Percentiles rank a stretch among this genome's conserved stretches.
Conservation (phyloP, 768 basidiomycete genomes). For the Daedalea quercina region DNA sequence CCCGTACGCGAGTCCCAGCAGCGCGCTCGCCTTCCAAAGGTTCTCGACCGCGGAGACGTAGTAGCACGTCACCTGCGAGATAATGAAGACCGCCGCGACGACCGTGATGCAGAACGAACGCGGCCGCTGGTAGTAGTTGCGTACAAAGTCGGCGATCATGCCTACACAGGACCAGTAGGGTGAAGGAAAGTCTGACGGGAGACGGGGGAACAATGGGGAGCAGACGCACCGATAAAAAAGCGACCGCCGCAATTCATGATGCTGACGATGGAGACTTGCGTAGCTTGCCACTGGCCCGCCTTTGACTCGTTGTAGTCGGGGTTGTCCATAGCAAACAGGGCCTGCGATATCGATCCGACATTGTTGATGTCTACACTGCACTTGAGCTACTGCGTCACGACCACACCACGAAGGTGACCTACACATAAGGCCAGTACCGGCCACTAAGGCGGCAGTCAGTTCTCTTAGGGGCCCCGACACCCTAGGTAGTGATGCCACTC, state of each 20-base stretch:
- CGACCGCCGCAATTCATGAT: constrained; percentile 78
- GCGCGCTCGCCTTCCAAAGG: constrained; percentile 57
- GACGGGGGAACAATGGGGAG: not conserved
- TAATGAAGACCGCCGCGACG: constrained; percentile 59
- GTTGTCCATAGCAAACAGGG: constrained; percentile 53
- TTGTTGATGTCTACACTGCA: constrained; percentile 67
- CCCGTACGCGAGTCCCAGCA: constrained; percentile 68
- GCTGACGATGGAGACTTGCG: constrained; percentile 80
- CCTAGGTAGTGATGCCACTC: constrained; percentile 28
- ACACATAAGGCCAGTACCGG: constrained; percentile 77
- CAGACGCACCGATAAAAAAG: constrained; percentile 56
- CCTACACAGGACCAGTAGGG: too few species aligned
- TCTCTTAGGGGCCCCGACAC: too few species aligned
- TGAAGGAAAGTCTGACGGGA: not conserved
- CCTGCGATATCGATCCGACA: constrained; percentile 73
- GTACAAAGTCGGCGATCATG: constrained; percentile 58
- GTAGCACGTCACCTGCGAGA: constrained; percentile 62
- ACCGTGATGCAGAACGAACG: constrained; percentile 66
- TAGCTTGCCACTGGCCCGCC: constrained; percentile 71
- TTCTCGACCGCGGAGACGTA: constrained; percentile 46
- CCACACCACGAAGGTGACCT: constrained; percentile 16
- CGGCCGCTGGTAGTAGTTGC: constrained; percentile 50
- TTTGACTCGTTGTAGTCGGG: constrained; percentile 58
- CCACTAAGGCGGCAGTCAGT: too few species aligned
- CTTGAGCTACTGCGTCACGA: constrained; percentile 1